These are phyloP conservation scores for Boletus sp. DNA, from an alignment of 1,284 basidiomycete genomes.

Conservation along the genomic window DNA sequence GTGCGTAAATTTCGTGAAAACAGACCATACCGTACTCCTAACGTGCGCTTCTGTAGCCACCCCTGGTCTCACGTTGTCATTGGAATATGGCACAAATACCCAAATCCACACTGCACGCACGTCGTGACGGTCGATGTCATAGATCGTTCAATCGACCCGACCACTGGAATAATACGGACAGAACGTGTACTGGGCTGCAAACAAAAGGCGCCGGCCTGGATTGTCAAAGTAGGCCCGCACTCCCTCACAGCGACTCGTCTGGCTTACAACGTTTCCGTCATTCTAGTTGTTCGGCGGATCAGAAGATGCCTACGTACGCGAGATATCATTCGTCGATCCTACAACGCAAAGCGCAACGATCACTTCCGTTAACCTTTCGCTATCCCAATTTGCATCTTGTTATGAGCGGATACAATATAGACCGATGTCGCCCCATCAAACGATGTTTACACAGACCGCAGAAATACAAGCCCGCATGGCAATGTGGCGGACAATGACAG, in stretches of 20 bases:
- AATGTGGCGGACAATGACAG: constrained; percentile 77
- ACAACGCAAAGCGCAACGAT: constrained; percentile 78
- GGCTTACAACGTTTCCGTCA: constrained; percentile 15
- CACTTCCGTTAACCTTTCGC: constrained; percentile 86
- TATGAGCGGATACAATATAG: constrained; percentile 89
- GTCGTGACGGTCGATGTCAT: constrained; percentile 91
- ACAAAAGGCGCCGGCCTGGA: constrained; percentile 84
- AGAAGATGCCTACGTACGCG: constrained; percentile 92
- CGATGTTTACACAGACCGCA: constrained; percentile 80
- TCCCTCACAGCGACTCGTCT: not conserved
- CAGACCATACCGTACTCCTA: constrained; percentile 19
- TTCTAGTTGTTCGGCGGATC: constrained; percentile 82
- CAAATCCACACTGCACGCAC: constrained; percentile 91
- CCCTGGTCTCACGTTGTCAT: constrained; percentile 86
- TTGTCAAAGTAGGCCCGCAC: constrained; percentile 68
- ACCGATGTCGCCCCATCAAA: constrained; percentile 63
- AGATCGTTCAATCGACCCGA: constrained; percentile 80
- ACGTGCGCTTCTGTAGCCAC: constrained; percentile 57
- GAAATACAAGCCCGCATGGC: constrained; percentile 81
- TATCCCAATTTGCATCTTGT: constrained; percentile 89
- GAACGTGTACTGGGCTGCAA: constrained; percentile 86
- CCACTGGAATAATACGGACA: constrained; percentile 86
- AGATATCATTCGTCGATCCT: constrained; percentile 92
- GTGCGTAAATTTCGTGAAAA: constrained; percentile 45
- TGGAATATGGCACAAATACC: constrained; percentile 95